Evolutionary conservation across 1,284 basidiomycete genomes (phyloP), one percentile per base, ranked within the genome.

Genomic region (Anthracocystis panici-leucophaei): DNA sequence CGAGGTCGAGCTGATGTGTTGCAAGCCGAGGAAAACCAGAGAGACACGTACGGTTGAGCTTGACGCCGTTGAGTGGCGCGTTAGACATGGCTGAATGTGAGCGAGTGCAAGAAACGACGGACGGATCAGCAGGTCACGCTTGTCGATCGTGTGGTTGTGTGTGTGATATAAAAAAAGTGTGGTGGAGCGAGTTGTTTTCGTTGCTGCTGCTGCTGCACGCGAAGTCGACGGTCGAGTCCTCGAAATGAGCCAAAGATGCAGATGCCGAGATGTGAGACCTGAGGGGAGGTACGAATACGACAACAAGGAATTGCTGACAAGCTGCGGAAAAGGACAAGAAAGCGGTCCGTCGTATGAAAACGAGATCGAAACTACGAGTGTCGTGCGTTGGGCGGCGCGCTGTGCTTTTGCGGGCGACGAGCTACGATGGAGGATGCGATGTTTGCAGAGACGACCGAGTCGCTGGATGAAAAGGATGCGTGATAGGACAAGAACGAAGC

Each of bases 31-130:
- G 8, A 33, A 40, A 18, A 31, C 14, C 2, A n/a, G 16, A 31
- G 25, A 41, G 23, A 58, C 41, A 77, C 76, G 40, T 59, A 77
- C 75, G 71, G 57, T 77, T 77, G 31, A 79, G 62, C 61, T 79
- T 79, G 54, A 79, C 75, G 77, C 77, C 77, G 59, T 79, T 79
- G 62, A 75, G 63, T 31, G 77, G 77, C 67, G 77, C 77, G 72
- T 70, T 77, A 29, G 77, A 77, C 77, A 79, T 79, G 46, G 31
- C 66, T 60, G 27, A 48, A 45, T 50, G 55, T 31, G 25, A n/a
- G 42, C 23, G 33, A 53, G 58, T 55, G 50, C 38, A 27, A 14
- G 35, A 44, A 29, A 38, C 23, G 35, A 45, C 44, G 41, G 50
- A 38, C 33, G 40, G n/a, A 12, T 61, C 55, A 52, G 29, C 21